phyloP scores from a whole-genome alignment of 306 rosid genomes.

The Dryas alaskensis region DNA sequence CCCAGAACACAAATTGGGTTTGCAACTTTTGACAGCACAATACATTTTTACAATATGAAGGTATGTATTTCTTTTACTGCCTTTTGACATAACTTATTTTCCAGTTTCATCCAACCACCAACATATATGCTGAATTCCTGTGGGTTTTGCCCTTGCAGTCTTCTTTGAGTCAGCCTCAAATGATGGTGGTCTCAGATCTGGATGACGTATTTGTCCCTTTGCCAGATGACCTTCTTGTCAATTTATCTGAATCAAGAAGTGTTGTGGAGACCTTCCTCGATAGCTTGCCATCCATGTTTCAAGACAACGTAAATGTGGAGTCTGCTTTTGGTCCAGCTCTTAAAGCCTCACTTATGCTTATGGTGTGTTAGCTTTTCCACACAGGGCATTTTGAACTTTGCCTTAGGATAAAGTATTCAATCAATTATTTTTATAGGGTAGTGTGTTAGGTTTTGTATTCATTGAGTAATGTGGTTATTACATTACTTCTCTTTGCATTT shows the following conservation, averaged over 20 bases:
- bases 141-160: constrained; percentile 57
- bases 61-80: constrained; percentile 38
- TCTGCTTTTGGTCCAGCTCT: constrained; percentile 99
- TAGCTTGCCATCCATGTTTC: constrained; percentile 94
- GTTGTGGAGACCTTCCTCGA: constrained; percentile 93
- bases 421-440: background rate
- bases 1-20: constrained; percentile 98
- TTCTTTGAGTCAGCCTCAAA: constrained; percentile 93
- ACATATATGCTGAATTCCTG: constrained; percentile 26
- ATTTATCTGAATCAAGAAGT: constrained; percentile 92
- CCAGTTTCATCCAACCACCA: background rate
- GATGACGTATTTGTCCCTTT: constrained; percentile 96
- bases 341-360: constrained; percentile 87
- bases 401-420: constrained; percentile 3
- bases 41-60: constrained; percentile 98
- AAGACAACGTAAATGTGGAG: constrained; percentile 82
- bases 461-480: background rate
- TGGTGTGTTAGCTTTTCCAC: constrained; percentile 51
- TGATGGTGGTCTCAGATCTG: constrained; percentile 98
- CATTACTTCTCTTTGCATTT: constrained; percentile 2
- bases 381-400: constrained; percentile 13
- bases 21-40: constrained; percentile 95
- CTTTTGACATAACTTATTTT: constrained; percentile 14
- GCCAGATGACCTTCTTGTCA: constrained; percentile 98
- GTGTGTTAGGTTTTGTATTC: background rate